Evolutionary conservation across 2,329 filamentous ascomycete species (phyloP), one percentile per base, ranked within the genome.

Genomic region (Magnaporthiopsis incrustans): DNA sequence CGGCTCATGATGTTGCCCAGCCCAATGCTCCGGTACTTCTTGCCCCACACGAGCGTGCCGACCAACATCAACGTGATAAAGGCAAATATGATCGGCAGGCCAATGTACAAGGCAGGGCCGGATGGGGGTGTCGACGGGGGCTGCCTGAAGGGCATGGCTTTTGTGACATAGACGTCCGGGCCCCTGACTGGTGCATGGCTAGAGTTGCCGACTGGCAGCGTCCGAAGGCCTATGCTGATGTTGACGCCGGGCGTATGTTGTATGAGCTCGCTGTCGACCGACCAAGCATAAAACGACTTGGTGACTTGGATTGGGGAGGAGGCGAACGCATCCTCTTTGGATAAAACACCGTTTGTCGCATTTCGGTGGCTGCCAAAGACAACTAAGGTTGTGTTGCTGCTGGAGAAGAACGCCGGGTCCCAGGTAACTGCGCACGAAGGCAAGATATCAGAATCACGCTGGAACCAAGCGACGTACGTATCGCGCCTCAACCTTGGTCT

Each of bases 31-130:
- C 83, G 78, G n/a, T 76, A 73, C 69, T 79, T 77, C 64, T 78
- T 76, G 73, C 85, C 83, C 78, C 79, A 85, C 77, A 88, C 63
- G 75, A 81, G 78, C 73, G 86, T 71, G 73, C 87, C 77, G 75
- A 87, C 58, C 68, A 85, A 65, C 67, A 82, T 75, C 61, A 85
- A 66, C 57, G 76, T 60, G 63, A 83, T 73, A 69, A 79, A 75
- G 61, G 78, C 79, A n/a, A 83, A 72, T 26, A 82, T 74, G 63
- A 76, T 73, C 25, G 84, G 83, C 7, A 86, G 75, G 18, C 79
- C 83, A 67, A 87, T 82, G 70, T 78, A 77, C 59, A 86, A 74
- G 33, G 78, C 80, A 12, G 75, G 68, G 61, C 78, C 73, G 33
- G 71, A 70, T 22, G 78, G 75, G 7, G 72, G 38, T 53, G 74